Evolutionary conservation across 805 yeast species (phyloP).

Genomic region (Yamadazyma ubonensis): DNA sequence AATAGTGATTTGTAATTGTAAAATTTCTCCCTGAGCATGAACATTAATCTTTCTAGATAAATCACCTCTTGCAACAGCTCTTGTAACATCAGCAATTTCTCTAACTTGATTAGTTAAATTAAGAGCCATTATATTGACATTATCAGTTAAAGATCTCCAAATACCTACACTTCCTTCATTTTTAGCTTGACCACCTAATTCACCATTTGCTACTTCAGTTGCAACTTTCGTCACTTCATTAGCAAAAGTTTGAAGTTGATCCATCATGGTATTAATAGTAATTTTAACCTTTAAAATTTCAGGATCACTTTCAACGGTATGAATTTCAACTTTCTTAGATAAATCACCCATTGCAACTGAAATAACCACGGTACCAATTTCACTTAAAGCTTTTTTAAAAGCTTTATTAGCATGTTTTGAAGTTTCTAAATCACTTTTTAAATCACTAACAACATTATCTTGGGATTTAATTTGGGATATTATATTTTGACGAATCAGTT

Average conservation of each 20-base stretch:
- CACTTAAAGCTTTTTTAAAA: slow-evolving; percentile 67
- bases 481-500: slow-evolving; percentile 31
- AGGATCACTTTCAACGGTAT: slow-evolving; percentile 70
- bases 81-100: slow-evolving; percentile 85
- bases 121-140: slow-evolving; percentile 84
- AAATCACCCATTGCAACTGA: slow-evolving; percentile 89
- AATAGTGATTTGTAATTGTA: slow-evolving; percentile 81
- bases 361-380: slow-evolving; percentile 82
- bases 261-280: slow-evolving; percentile 87
- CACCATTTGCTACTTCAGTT: slow-evolving; percentile 88
- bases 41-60: slow-evolving; percentile 79
- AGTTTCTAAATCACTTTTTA: slow-evolving; percentile 33
- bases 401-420: slow-evolving; percentile 63
- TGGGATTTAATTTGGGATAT: slow-evolving; percentile 29
- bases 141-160: slow-evolving; percentile 82
- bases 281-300: slow-evolving; percentile 77
- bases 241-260: slow-evolving; percentile 78
- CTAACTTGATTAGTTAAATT: slow-evolving; percentile 69
- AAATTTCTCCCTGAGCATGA: slow-evolving; percentile 88
- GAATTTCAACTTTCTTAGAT: slow-evolving; percentile 74
- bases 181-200: slow-evolving; percentile 85
- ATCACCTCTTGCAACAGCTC: slow-evolving; percentile 88
- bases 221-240: slow-evolving; percentile 82
- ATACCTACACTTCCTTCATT: slow-evolving; percentile 84
- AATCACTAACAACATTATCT: slow-evolving; percentile 25